Percentiles rank a stretch among this genome's conserved stretches.
Conservation (phyloP, 2,329 filamentous ascomycete genomes). For the Phyllosticta citriasiana region DNA sequence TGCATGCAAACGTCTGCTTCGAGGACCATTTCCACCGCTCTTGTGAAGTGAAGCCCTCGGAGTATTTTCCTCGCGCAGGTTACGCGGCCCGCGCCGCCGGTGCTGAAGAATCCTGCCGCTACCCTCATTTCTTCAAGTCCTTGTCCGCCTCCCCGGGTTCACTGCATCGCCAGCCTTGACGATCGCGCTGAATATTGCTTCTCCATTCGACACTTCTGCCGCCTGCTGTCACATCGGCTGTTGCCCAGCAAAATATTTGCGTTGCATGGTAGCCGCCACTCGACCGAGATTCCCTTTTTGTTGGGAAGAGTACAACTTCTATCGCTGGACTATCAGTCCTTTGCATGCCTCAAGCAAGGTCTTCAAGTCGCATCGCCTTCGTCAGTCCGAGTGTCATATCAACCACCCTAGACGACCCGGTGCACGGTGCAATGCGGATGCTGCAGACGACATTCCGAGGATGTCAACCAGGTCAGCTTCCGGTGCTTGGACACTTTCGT, state of each 20-base stretch:
- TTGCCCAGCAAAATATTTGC: not conserved
- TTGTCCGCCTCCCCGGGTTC: not conserved
- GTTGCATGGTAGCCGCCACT: not conserved
- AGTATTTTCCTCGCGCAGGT: not conserved
- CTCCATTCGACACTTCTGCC: not conserved
- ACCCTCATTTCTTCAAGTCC: not conserved
- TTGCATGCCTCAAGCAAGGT: not conserved
- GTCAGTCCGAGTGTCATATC: not conserved
- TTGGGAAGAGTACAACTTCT: not conserved
- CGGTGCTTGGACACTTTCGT: no score
- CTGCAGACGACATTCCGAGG: not conserved
- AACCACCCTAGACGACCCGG: not conserved
- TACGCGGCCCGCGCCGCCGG: not conserved
- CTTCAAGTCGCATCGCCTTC: not conserved
- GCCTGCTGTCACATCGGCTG: not conserved
- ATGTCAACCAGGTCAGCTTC: not conserved
- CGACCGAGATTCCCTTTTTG: not conserved
- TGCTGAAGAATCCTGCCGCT: not conserved
- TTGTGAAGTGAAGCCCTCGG: not conserved
- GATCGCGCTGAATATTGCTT: not conserved
- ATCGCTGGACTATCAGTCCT: not conserved
- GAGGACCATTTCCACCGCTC: not conserved
- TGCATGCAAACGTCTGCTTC: not conserved
- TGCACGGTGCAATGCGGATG: not conserved
- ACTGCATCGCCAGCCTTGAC: not conserved